Base-by-base conservation (phyloP, 345 rosid species). In the Rhodomyrtus tomentosa region DNA sequence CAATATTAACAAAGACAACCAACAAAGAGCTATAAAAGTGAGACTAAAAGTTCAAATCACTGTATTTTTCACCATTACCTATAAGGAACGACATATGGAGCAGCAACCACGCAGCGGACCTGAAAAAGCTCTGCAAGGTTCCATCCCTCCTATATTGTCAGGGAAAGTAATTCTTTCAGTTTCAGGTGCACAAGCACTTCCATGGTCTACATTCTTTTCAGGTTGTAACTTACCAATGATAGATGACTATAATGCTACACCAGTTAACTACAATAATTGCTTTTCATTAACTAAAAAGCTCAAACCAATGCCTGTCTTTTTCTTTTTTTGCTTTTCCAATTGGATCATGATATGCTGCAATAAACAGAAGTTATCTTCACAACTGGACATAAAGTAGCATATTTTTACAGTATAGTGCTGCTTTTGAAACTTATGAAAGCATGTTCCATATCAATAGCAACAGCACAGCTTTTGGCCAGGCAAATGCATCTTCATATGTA, bases 11-110 rank as follows among this genome's bases (percentile, higher is more conserved):
- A 68, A 68, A 0, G 14, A 68, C 76, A 36, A 36, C 45, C 1
- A 21, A 0, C 45, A 68, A 2, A 8, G 7, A 68, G 79, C 14
- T 68, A 68, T 68, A 18, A 36, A 36, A 68, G 79, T 36, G 45
- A 68, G 45, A 68, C 45, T 36, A 36, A 4, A 9, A 18, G 0
- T 18, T 68, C 14, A 3, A 68, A 68, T 68, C 1, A 68, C 45
- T 4, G 13, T 36, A 18, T 18, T 18, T 8, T 36, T 68, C 85
- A 83, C 49, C 5, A n/a, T 86, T 88, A 96, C 99, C 98, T 94
- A 84, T 95, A 96, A 49, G 98, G 99, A 89, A 96, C 95, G 84
- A 95, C 94, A 90, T 96, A 96, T 80, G 99, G 99, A 88, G 98
- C 96, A 85, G 96, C 92, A 89, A 94, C 92, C 76, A 94, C 87